These are phyloP conservation scores for Neopestalotiopsis sp. DNA, from an alignment of 2,329 filamentous ascomycete genomes.

Conservation along the genomic window DNA sequence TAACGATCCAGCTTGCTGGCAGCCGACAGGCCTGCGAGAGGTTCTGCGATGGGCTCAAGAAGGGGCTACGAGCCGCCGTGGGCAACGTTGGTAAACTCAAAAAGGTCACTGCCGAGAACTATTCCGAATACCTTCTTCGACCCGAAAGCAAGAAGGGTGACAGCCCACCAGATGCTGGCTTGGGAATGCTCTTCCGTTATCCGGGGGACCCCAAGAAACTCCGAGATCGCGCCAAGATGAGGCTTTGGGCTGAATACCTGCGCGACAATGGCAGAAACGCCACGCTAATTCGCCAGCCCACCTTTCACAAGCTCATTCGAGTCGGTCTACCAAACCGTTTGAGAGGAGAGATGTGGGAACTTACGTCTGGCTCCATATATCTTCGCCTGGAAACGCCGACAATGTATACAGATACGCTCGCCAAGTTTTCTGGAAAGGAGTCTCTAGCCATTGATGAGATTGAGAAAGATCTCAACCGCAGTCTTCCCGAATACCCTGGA, in stretches of 20 bases:
- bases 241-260: constrained; percentile 95
- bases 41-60: constrained; percentile 96
- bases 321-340: constrained; percentile 93
- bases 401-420: constrained; percentile 81
- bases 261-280: constrained; percentile 93
- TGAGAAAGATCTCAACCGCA: constrained; percentile 96
- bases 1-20: constrained; percentile 90
- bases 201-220: constrained; percentile 94
- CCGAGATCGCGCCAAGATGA: constrained; percentile 94
- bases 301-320: constrained; percentile 95
- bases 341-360: constrained; percentile 93
- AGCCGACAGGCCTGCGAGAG: constrained; percentile 88
- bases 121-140: constrained; percentile 82
- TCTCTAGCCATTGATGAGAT: constrained; percentile 98
- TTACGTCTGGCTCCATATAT: constrained; percentile 90
- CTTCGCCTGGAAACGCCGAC: constrained; percentile 85
- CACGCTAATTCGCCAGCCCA: constrained; percentile 91
- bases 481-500: constrained; percentile 93
- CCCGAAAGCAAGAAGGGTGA: constrained; percentile 65
- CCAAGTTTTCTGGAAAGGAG: constrained; percentile 82
- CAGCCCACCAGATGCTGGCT: constrained; percentile 84
- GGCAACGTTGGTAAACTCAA: constrained; percentile 87
- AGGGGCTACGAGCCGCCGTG: constrained; percentile 83
- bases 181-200: constrained; percentile 92
- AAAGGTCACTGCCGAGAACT: constrained; percentile 80